A percentile compares a stretch with the other conserved stretches of the same genome.
Evolutionary conservation across 768 basidiomycete genomes (phyloP).

Genomic region (Lactifluus rugatus): DNA sequence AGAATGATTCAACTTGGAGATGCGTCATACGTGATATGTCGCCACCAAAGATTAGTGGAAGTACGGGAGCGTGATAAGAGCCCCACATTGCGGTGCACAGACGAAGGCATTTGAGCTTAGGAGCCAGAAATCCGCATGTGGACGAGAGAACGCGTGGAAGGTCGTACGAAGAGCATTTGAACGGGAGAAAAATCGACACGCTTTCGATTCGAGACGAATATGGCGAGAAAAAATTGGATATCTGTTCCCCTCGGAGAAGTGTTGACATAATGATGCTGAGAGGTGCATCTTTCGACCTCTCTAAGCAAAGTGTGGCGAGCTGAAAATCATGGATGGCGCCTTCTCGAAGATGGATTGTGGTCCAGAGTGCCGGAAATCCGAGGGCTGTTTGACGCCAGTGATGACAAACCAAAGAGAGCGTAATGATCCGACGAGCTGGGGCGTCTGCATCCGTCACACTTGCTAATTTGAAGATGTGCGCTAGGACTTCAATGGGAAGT

Average conservation of each 20-base stretch:
- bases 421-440: slow-evolving; percentile 11
- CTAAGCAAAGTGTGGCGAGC: slow-evolving; percentile 18
- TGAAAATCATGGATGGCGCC: slow-evolving; percentile 19
- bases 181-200: slow-evolving; percentile 14
- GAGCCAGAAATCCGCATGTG: slow-evolving; percentile 16
- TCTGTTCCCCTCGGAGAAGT: slow-evolving; percentile 18
- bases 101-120: slow-evolving; percentile 15
- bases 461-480: slow-evolving; percentile 15
- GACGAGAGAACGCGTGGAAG: slow-evolving; percentile 16
- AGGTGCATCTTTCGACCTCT: slow-evolving; percentile 16
- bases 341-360: slow-evolving; percentile 19
- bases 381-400: slow-evolving; percentile 20
- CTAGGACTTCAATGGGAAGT: slow-evolving; percentile 17
- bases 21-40: slow-evolving; percentile 19
- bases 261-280: slow-evolving; percentile 18
- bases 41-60: slow-evolving; percentile 18
- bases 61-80: slow-evolving; percentile 9
- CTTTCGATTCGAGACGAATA: slow-evolving; percentile 17
- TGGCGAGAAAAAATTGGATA: slow-evolving; percentile 17
- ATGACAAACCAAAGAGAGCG: slow-evolving; percentile 18
- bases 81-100: slow-evolving; percentile 21
- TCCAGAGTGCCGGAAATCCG: slow-evolving; percentile 17
- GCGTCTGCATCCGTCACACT: slow-evolving; percentile 2
- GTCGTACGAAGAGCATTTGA: slow-evolving; percentile 16
- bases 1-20: slow-evolving; percentile 21